A percentile compares a stretch with the other conserved stretches of the same genome.
Conservation (phyloP, 306 rosid species). For the Cucurbita pepo region DNA sequence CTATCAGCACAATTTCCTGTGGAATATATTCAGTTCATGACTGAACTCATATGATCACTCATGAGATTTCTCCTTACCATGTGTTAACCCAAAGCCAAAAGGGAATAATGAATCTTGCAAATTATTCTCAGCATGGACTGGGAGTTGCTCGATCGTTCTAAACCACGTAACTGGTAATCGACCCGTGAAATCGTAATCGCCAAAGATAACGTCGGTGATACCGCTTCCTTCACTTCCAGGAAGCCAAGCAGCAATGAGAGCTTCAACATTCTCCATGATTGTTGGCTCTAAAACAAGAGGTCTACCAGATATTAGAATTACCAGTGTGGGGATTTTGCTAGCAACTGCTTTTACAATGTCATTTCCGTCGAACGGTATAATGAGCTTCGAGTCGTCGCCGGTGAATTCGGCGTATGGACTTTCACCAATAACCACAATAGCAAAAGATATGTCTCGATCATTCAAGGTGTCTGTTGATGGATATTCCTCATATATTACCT, state of each 20-base stretch:
- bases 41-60: not conserved
- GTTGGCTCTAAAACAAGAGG: constrained; percentile 53
- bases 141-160: constrained; percentile 32
- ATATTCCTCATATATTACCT: constrained; percentile 33
- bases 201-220: constrained; percentile 63
- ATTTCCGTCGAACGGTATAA: constrained; percentile 42
- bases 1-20: not conserved
- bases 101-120: constrained; percentile 56
- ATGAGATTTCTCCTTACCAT: not conserved
- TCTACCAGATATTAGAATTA: constrained; percentile 71
- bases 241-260: constrained; percentile 81
- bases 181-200: constrained; percentile 56
- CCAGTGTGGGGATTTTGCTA: constrained; percentile 56
- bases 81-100: constrained; percentile 41
- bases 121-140: constrained; percentile 12
- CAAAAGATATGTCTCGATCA: constrained; percentile 35
- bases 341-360: constrained; percentile 43
- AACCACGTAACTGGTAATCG: constrained; percentile 74
- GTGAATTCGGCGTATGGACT: constrained; percentile 50
- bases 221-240: constrained; percentile 83
- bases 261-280: constrained; percentile 44
- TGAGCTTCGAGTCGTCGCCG: constrained; percentile 50
- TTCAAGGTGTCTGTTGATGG: constrained; percentile 44
- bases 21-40: not conserved
- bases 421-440: constrained; percentile 75